Evolutionary conservation across 2,329 filamentous ascomycete genomes (phyloP), one percentile per base, ranked within the genome.

Genomic region (Phialemonium atrogriseum): DNA sequence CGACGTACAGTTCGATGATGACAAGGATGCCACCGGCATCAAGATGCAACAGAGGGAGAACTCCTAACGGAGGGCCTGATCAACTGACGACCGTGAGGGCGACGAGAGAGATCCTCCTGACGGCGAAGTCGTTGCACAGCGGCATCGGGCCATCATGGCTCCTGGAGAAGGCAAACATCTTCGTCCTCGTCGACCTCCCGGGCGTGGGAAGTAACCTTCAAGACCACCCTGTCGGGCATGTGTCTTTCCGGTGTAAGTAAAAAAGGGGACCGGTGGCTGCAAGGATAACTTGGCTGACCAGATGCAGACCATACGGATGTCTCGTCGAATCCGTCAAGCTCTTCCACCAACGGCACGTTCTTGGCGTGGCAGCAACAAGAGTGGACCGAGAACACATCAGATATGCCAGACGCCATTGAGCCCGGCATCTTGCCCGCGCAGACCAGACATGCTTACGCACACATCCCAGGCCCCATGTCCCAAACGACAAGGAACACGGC

Each of bases 201-300:
- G 73, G 70, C 25, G 70, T 78, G 10, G 73, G 73, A 10, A 63
- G 54, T 11, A 75, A 76, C 48, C 53, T 78, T 4, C 61, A 72
- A 49, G 70, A 77, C 47, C 67, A 65, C 20, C 61, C 62, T 44
- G 61, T 63, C 40, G 54, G 62, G 26, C 48, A 49, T 18, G 42
- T 58, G 13, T 38, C 13, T 5, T 30, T 30, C n/a, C 8, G 14
- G 10, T 30, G 27, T 30, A 30, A 12, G 27, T 17, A 7, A 8
- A 25, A 8, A n/a, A n/a, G n/a, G 24, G 7, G 7, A 25, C 11
- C 21, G 21, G 21, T 23, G 9, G 21, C 9, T 23, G 9, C 21
- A n/a, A n/a, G n/a, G n/a, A n/a, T n/a, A n/a, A n/a, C n/a, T n/a
- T n/a, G n/a, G n/a, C n/a, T n/a, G n/a, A n/a, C n/a, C n/a, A n/a